Base-by-base conservation (phyloP, 2,329 filamentous ascomycete species). In the Fusarium hostae region DNA sequence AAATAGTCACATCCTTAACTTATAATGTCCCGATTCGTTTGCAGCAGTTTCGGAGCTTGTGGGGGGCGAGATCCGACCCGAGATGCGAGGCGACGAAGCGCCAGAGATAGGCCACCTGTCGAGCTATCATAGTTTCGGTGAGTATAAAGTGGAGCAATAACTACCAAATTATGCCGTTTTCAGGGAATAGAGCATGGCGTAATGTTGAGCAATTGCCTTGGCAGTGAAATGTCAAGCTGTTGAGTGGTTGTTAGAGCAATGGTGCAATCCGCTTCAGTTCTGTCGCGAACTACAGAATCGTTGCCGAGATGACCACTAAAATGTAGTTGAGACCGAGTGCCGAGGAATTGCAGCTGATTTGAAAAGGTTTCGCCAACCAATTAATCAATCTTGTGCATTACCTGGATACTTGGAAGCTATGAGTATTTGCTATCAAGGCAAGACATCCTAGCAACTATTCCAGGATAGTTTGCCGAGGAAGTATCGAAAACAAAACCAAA, bases 1-100 rank as follows among this genome's bases (percentile, higher is more conserved):
- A 2, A 3, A 6, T n/a, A 20, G 6, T 8, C 9, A 2, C 2
- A 11, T 5, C 3, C 6, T 52, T n/a, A 16, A n/a, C 0, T n/a
- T 11, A 4, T n/a, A 24, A 11, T 12, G 15, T 8, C 4, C 24
- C 7, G 11, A 30, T 30, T 12, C 6, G 35, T 13, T 20, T 12
- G 9, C 20, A 39, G 9, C 15, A 39, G 20, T 34, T 9, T 18
- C 24, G 35, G 48, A 12, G 48, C 32, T 39, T 18, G 32, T 26
- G 18, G 32, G 30, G 22, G 48, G 16, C 48, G 48, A 52, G 32
- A 52, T 52, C 32, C 48, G 48, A 26, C 48, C 48, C 32, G 48
- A 52, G 18, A 39, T 26, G 32, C 32, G 48, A 26, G 12, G 48
- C 32, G 48, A 52, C 18, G 32, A 54, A 41, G 35, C 34, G 50